A percentile compares a stretch with the other conserved stretches of the same genome.
Conservation (phyloP, 202 grass and related monocot species). For the Digitaria exilis region DNA sequence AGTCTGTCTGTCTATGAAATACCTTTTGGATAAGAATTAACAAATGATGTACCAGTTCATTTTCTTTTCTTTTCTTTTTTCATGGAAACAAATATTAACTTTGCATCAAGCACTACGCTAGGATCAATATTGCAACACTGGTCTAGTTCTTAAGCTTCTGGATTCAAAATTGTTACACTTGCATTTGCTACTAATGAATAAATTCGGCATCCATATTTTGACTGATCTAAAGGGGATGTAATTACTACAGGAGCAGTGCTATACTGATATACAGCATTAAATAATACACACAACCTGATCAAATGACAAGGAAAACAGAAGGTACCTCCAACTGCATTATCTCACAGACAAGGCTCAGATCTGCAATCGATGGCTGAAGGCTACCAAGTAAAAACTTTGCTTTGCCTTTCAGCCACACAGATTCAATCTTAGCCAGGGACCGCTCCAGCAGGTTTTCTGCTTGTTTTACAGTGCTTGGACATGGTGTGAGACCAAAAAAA, state of each 20-base stretch:
- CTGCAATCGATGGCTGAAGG: slow-evolving; percentile 69
- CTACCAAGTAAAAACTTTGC: slow-evolving; percentile 71
- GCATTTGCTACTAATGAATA: background rate
- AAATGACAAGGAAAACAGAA: background rate
- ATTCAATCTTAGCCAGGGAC: slow-evolving; percentile 71
- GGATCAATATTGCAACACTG: background rate
- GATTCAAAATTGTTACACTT: background rate
- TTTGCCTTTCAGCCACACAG: slow-evolving; percentile 70
- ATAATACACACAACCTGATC: background rate
- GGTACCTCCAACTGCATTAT: slow-evolving; percentile 89
- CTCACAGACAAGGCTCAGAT: slow-evolving; percentile 90
- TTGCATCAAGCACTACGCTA: background rate
- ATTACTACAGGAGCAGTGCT: background rate
- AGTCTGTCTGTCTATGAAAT: too few species aligned
- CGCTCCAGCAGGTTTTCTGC: slow-evolving; percentile 52
- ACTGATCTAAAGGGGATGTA: background rate
- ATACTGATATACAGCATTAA: too few species aligned
- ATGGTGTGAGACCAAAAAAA: slow-evolving; percentile 57
- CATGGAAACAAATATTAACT: too few species aligned
- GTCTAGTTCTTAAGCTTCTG: background rate
- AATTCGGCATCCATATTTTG: background rate
- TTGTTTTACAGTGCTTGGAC: slow-evolving; percentile 55
- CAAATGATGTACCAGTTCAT: too few species aligned
- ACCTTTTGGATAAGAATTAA: too few species aligned
- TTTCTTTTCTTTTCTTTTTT: too few species aligned